phyloP scores from a whole-genome alignment of 129 eudicot genomes.

The Centaurea solstitialis region DNA sequence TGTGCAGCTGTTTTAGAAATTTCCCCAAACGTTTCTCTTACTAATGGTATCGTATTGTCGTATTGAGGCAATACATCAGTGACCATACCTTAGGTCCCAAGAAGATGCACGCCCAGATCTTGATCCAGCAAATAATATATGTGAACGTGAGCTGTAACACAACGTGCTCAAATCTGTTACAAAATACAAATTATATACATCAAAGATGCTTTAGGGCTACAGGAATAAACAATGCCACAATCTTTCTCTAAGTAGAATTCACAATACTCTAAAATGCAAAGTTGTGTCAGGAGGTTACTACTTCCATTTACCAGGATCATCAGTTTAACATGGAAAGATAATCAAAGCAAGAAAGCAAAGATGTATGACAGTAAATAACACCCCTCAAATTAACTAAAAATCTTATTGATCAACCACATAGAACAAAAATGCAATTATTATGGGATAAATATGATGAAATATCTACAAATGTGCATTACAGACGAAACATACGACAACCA shows the following conservation, averaged over 20 bases:
- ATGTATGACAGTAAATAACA: background rate
- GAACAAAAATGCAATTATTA: background rate
- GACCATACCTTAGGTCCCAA: slow-evolving; percentile 83
- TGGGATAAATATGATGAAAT: background rate
- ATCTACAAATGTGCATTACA: background rate
- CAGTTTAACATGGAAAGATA: background rate
- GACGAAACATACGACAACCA: slow-evolving; percentile 8
- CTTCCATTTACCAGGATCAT: background rate
- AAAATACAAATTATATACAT: slow-evolving; percentile 1
- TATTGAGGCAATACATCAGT: background rate
- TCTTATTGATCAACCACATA: background rate
- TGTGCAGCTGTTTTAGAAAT: background rate
- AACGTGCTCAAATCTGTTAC: slow-evolving; percentile 63
- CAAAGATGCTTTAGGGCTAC: slow-evolving; percentile 10
- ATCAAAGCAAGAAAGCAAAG: background rate
- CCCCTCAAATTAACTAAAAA: background rate
- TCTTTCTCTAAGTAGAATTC: too few species aligned
- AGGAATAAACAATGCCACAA: background rate
- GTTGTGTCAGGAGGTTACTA: background rate
- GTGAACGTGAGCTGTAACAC: slow-evolving; percentile 68
- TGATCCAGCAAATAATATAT: slow-evolving; percentile 67
- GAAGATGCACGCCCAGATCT: slow-evolving; percentile 68
- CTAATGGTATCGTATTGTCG: background rate
- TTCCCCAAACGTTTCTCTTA: background rate
- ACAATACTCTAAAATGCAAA: background rate